Evolutionary conservation across 2,329 filamentous ascomycete species (phyloP), one percentile per base, ranked within the genome.

Genomic region (Trichoderma harzianum): DNA sequence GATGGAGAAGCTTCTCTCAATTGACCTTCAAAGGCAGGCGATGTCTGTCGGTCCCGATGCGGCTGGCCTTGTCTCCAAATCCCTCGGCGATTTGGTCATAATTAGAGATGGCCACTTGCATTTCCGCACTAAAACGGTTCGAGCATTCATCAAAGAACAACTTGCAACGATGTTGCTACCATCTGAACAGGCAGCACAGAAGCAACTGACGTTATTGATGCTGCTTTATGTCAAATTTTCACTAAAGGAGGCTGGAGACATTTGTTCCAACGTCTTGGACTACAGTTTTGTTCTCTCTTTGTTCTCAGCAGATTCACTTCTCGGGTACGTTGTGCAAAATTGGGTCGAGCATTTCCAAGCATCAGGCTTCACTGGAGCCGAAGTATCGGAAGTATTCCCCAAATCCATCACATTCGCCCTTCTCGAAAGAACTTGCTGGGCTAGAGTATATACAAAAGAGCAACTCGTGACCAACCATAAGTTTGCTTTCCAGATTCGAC

Each of bases 301-400:
- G 1, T 76, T 82, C 21, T 66, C 74, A 10, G 74, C 75, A 5
- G 76, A 82, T 55, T 74, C 74, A 3, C 75, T 83, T 7, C 75
- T 83, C 11, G 74, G 77, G 10, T 83, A 83, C 62, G 78, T 80
- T 55, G 77, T 83, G 70, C 73, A 74, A 5, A 77, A 81, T 73
- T 83, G 82, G 82, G 73, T 80, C 24, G 51, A 75, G 1, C 82
- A 83, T 73, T 80, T 83, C 73, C 77, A 77, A 7, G 73, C 75
- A 4, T 81, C 82, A 0, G 79, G 80, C 0, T 75, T 81, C 1
- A 73, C 78, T n/a, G 75, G 73, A 3, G 51, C 74, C 0, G 76
- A 77, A 79, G 18, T 65, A 6, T 5, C 11, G 18, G 14, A 51
- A 12, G 39, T 32, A 14, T 65, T 65, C 28, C 39, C 62, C 18